These are phyloP conservation scores for Solanum bukasovii DNA, from an alignment of 257 asterid genomes.

Conservation along the genomic window DNA sequence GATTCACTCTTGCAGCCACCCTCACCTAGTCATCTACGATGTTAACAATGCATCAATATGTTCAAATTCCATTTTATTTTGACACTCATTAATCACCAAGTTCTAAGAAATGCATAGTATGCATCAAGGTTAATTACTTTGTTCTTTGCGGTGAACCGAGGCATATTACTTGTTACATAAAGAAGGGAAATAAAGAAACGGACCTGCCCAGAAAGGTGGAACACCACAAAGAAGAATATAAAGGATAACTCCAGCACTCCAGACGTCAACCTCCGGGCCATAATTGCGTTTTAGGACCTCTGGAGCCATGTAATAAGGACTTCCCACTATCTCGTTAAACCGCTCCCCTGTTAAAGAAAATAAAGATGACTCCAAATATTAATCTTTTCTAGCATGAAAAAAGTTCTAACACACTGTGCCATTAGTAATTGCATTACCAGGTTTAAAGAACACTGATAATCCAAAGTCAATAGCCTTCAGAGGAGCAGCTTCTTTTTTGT, in stretches of 20 bases:
- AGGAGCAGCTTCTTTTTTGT: conserved; percentile 55
- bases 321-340: conserved; percentile 68
- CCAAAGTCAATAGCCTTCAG: conserved; percentile 70
- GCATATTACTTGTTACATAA: background rate
- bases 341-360: conserved; percentile 32
- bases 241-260: conserved; percentile 75
- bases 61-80: background rate
- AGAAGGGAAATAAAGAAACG: conserved; percentile 8
- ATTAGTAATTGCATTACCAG: conserved; percentile 28
- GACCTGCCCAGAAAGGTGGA: conserved; percentile 87
- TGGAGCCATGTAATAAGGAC: conserved; percentile 85
- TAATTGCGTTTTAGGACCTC: conserved; percentile 66
- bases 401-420: background rate
- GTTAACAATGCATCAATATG: background rate
- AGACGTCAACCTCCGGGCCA: conserved; percentile 58
- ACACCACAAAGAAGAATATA: conserved; percentile 71
- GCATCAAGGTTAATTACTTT: background rate
- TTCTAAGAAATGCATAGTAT: background rate
- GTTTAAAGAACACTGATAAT: conserved; percentile 53
- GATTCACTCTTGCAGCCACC: background rate
- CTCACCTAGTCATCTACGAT: background rate
- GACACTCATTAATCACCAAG: background rate
- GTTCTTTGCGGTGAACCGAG: background rate
- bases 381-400: background rate
- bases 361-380: background rate